These are phyloP conservation scores for Xerocomellus chrysenteron DNA, from an alignment of 768 basidiomycete species.

Conservation along the genomic window DNA sequence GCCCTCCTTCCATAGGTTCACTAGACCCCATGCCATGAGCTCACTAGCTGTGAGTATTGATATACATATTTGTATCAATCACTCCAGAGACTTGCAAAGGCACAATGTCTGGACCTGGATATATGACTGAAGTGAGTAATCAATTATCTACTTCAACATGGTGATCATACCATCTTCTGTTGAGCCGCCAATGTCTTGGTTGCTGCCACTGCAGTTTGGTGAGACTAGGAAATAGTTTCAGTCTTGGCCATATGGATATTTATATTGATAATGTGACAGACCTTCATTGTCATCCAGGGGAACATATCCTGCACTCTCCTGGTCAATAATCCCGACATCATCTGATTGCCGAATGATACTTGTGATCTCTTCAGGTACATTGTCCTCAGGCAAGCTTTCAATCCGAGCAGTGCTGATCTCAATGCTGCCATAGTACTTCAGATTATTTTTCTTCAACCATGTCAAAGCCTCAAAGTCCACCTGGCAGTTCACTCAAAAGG, in stretches of 20 bases:
- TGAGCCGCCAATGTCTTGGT: too few relatives aligned
- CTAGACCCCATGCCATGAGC: background rate
- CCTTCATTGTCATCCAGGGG: too few relatives aligned
- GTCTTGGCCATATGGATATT: too few relatives aligned
- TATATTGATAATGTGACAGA: too few relatives aligned
- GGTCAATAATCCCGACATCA: slow-evolving; percentile 35
- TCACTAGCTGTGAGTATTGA: background rate
- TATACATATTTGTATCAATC: background rate
- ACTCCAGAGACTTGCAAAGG: background rate
- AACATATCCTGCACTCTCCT: slow-evolving; percentile 22
- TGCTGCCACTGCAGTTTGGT: too few relatives aligned
- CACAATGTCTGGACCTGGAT: background rate
- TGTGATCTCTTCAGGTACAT: slow-evolving; percentile 32
- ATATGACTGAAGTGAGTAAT: too few relatives aligned
- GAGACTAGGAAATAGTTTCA: too few relatives aligned
- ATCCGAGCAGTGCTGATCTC: slow-evolving; percentile 22
- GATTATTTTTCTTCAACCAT: slow-evolving; percentile 40
- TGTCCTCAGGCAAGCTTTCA: slow-evolving; percentile 30
- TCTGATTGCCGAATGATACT: slow-evolving; percentile 29
- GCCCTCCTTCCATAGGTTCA: background rate
- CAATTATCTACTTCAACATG: too few relatives aligned
- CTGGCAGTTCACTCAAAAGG: slow-evolving; percentile 34
- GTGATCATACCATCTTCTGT: too few relatives aligned
- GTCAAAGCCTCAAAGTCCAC: slow-evolving; percentile 29
- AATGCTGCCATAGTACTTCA: slow-evolving; percentile 30